phyloP scores from a whole-genome alignment of 257 asterid species.

The Nemophila menziesii region DNA sequence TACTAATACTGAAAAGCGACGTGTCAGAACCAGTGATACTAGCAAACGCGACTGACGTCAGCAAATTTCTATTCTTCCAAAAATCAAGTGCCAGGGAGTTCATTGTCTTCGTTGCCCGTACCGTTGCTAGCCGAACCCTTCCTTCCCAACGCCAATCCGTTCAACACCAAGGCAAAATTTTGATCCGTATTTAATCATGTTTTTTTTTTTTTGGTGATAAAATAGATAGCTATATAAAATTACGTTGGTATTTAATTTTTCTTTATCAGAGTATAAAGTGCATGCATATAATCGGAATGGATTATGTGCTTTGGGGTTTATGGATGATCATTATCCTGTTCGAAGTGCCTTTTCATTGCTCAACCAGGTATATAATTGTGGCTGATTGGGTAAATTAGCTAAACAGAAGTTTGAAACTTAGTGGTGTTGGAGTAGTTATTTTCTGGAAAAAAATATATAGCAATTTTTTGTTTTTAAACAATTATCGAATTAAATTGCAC shows the following conservation, averaged over 20 bases:
- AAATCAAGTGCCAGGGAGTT: slow-evolving; percentile 70
- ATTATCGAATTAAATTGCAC: too few species aligned
- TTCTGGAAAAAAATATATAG: too few species aligned
- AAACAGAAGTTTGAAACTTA: too few species aligned
- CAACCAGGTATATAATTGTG: slow-evolving; percentile 51
- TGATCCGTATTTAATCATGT: background rate
- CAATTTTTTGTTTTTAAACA: too few species aligned
- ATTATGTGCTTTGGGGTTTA: slow-evolving; percentile 68
- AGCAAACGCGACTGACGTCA: slow-evolving; percentile 56
- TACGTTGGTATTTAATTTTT: slow-evolving; percentile 1
- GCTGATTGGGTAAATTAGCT: too few species aligned
- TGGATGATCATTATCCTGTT: slow-evolving; percentile 91
- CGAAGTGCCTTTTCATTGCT: slow-evolving; percentile 87
- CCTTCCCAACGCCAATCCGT: slow-evolving; percentile 83
- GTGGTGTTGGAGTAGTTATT: too few species aligned
- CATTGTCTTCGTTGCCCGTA: slow-evolving; percentile 67
- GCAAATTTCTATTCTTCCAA: slow-evolving; percentile 79
- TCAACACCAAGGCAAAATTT: slow-evolving; percentile 57
- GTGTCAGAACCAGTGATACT: slow-evolving; percentile 73
- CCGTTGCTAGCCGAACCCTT: slow-evolving; percentile 70
- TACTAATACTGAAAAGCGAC: slow-evolving; percentile 66
- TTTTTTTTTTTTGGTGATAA: background rate
- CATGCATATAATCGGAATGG: slow-evolving; percentile 81
- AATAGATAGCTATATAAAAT: background rate
- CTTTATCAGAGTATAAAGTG: slow-evolving; percentile 59